These are phyloP conservation scores for Coniosporium apollinis DNA, from an alignment of 495 filamentous ascomycete species.

Conservation along the genomic window DNA sequence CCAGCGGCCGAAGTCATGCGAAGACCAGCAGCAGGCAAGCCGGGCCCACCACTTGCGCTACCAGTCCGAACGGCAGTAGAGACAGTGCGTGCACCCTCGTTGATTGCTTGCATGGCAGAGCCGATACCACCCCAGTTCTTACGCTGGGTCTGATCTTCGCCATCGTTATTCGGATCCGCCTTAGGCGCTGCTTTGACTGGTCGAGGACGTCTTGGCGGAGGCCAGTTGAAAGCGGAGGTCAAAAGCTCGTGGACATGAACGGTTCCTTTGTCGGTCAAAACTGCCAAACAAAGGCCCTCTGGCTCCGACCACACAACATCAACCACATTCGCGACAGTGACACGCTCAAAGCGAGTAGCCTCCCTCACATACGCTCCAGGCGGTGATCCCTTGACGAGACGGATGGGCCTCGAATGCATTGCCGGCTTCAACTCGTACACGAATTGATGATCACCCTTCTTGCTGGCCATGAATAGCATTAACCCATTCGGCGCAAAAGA, in stretches of 20 bases:
- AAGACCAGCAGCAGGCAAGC: conserved; percentile 18
- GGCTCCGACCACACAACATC: conserved; percentile 81
- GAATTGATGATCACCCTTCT: conserved; percentile 79
- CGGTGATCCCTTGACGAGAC: conserved; percentile 12
- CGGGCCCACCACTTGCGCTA: conserved; percentile 23
- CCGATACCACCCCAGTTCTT: conserved; percentile 11
- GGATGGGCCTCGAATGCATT: conserved; percentile 28
- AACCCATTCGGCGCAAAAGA: conserved; percentile 78
- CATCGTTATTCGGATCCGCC: conserved; percentile 16
- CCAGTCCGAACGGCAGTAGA: conserved; percentile 12
- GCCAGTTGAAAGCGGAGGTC: conserved; percentile 73
- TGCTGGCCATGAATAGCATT: conserved; percentile 72
- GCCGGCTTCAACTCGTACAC: conserved; percentile 86
- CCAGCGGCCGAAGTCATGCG: conserved; percentile 48
- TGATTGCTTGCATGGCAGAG: conserved; percentile 15
- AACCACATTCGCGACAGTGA: conserved; percentile 78
- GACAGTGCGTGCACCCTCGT: conserved; percentile 10
- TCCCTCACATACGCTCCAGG: conserved; percentile 52
- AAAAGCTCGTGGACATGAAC: conserved; percentile 81
- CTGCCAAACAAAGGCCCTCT: conserved; percentile 59
- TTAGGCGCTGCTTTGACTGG: conserved; percentile 26
- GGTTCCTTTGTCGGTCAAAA: conserved; percentile 85
- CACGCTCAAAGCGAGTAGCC: conserved; percentile 68
- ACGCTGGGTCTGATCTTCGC: too few species aligned
- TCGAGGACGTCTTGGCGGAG: conserved; percentile 52